Percentiles rank a stretch among this genome's conserved stretches.
phyloP scores from a whole-genome alignment of 345 rosid genomes.

The Aegle marmelos region DNA sequence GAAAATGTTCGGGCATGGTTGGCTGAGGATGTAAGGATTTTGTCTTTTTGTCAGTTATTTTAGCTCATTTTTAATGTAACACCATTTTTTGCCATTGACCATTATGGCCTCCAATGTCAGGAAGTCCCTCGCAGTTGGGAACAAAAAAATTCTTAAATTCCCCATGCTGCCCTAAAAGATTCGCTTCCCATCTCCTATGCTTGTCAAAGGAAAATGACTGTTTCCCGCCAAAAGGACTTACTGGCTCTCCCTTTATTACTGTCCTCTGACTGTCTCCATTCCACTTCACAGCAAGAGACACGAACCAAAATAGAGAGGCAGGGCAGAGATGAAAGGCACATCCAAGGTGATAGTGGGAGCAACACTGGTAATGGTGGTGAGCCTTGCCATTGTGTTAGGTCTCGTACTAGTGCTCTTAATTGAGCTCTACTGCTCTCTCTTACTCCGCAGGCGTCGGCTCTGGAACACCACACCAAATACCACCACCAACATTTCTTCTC shows the following conservation, averaged over 20 bases:
- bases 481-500: conserved; percentile 6
- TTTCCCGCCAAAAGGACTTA: conserved; percentile 41
- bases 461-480: conserved; percentile 22
- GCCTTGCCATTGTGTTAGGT: conserved; percentile 67
- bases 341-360: conserved; percentile 87
- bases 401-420: conserved; percentile 73
- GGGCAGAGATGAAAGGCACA: conserved; percentile 58
- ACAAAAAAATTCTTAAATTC: conserved; percentile 24
- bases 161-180: conserved; percentile 27
- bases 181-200: conserved; percentile 15
- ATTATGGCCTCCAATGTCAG: conserved; percentile 19
- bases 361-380: conserved; percentile 72
- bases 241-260: conserved; percentile 12
- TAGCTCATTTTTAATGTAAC: not conserved
- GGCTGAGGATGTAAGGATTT: not conserved
- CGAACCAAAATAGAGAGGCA: not conserved
- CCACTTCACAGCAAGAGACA: not conserved
- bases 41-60: not conserved
- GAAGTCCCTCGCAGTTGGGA: not conserved
- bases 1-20: not conserved
- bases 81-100: not conserved
- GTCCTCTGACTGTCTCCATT: conserved; percentile 3
- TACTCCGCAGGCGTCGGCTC: conserved; percentile 45
- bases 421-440: conserved; percentile 82
- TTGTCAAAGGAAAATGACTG: conserved; percentile 20